A percentile compares a stretch with the other conserved stretches of the same genome.
These are phyloP conservation scores for Capsella rubella DNA, from an alignment of 441 rosid species.

Conservation along the genomic window DNA sequence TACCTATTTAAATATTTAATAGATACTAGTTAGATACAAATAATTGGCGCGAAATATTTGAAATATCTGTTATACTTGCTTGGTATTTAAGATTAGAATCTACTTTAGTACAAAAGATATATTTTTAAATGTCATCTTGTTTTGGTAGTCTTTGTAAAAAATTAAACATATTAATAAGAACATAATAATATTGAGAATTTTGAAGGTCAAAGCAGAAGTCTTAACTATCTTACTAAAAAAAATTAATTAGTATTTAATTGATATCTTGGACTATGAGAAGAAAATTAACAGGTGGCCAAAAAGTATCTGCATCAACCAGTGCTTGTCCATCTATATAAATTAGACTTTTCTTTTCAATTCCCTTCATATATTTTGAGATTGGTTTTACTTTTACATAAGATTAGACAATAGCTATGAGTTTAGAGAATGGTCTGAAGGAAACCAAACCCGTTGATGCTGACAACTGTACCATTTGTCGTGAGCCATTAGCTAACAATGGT, in stretches of 20 bases:
- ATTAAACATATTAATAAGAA: background rate
- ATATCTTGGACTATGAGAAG: background rate
- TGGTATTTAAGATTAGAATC: background rate
- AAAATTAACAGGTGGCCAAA: background rate
- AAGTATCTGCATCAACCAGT: background rate
- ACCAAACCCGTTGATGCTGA: background rate
- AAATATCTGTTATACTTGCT: background rate
- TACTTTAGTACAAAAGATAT: too few species aligned
- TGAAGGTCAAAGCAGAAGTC: too few species aligned
- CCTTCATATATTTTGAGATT: too few species aligned
- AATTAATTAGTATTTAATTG: background rate
- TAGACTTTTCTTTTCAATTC: too few species aligned
- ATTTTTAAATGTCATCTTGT: background rate
- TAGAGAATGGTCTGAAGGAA: background rate
- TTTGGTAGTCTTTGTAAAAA: background rate
- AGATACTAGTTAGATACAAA: background rate
- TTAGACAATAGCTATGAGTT: background rate
- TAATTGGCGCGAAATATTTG: background rate
- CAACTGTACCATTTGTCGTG: background rate
- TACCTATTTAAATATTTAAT: background rate
- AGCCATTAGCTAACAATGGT: background rate
- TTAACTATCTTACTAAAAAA: too few species aligned
- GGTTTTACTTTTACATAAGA: background rate
- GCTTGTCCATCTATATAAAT: too few species aligned
- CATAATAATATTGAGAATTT: too few species aligned